phyloP scores from a whole-genome alignment of 1,284 basidiomycete species.

The Sparassis latifolia region DNA sequence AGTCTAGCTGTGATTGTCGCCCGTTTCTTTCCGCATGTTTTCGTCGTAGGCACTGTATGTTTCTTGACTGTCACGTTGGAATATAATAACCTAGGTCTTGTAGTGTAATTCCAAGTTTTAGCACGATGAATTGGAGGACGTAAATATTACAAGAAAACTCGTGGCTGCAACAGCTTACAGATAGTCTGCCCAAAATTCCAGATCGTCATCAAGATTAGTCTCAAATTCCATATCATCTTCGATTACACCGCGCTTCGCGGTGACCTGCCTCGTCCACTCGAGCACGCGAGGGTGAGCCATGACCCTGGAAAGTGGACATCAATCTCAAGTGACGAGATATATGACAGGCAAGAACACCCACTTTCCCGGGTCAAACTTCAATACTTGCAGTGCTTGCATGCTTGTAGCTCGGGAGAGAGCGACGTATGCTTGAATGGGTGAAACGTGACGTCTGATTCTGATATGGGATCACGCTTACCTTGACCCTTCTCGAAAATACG shows the following conservation, averaged over 20 bases:
- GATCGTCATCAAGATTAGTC: too few relatives aligned
- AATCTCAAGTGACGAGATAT: conserved; percentile 29
- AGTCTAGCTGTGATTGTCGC: too few relatives aligned
- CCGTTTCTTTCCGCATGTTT: too few relatives aligned
- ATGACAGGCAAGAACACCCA: conserved; percentile 18
- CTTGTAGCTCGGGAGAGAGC: conserved; percentile 64
- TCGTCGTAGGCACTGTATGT: too few relatives aligned
- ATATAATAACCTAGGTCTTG: too few relatives aligned
- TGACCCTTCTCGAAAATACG: conserved; percentile 79
- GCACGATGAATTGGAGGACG: too few relatives aligned
- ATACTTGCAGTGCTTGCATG: conserved; percentile 56
- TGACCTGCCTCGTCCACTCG: neutral
- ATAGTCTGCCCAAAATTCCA: too few relatives aligned
- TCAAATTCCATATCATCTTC: too few relatives aligned
- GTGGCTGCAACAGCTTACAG: too few relatives aligned
- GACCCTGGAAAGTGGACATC: neutral
- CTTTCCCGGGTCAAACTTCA: conserved; percentile 50
- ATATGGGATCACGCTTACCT: conserved; percentile 30
- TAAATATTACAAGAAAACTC: too few relatives aligned
- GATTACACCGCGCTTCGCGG: neutral
- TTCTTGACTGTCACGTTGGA: too few relatives aligned
- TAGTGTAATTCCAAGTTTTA: too few relatives aligned
- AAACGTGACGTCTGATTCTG: neutral
- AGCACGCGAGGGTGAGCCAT: conserved; percentile 16
- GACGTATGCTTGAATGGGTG: conserved; percentile 45